Percentiles rank a stretch among this genome's conserved stretches.
These are phyloP conservation scores for Lactarius hatsudake DNA, from an alignment of 768 basidiomycete species.

Conservation along the genomic window DNA sequence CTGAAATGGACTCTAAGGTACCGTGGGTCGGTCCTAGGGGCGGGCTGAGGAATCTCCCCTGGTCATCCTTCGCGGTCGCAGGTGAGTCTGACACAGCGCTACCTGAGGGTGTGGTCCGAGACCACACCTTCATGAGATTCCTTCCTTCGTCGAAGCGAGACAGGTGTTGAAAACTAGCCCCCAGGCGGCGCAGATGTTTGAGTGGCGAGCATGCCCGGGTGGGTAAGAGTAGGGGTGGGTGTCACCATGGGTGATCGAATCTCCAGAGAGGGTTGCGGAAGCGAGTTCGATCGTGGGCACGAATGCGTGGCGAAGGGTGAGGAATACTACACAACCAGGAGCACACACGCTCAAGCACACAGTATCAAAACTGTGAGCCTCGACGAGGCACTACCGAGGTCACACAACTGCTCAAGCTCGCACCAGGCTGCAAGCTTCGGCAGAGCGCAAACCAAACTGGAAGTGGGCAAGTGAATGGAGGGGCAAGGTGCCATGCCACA, in stretches of 20 bases:
- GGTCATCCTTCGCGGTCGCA: constrained; percentile 16
- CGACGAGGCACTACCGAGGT: too few species aligned
- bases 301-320: too few species aligned
- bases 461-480: too few species aligned
- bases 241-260: not conserved
- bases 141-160: constrained; percentile 43
- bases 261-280: constrained; percentile 20
- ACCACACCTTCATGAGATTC: constrained; percentile 66
- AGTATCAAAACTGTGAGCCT: too few species aligned
- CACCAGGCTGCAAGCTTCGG: too few species aligned
- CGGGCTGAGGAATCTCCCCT: not conserved
- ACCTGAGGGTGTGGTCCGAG: constrained; percentile 46
- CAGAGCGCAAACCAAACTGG: too few species aligned
- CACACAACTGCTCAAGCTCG: too few species aligned
- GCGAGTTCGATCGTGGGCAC: constrained; percentile 24
- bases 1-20: constrained; percentile 20
- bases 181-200: constrained; percentile 51
- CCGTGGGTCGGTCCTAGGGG: not conserved
- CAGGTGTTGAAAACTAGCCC: constrained; percentile 52
- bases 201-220: constrained; percentile 13
- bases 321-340: too few species aligned
- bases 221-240: constrained; percentile 17
- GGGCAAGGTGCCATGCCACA: too few species aligned
- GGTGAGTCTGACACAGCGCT: constrained; percentile 27
- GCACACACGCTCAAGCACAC: too few species aligned